These are phyloP conservation scores for Xylariomycetidae sp. DNA, from an alignment of 2,329 filamentous ascomycete genomes.

Conservation along the genomic window DNA sequence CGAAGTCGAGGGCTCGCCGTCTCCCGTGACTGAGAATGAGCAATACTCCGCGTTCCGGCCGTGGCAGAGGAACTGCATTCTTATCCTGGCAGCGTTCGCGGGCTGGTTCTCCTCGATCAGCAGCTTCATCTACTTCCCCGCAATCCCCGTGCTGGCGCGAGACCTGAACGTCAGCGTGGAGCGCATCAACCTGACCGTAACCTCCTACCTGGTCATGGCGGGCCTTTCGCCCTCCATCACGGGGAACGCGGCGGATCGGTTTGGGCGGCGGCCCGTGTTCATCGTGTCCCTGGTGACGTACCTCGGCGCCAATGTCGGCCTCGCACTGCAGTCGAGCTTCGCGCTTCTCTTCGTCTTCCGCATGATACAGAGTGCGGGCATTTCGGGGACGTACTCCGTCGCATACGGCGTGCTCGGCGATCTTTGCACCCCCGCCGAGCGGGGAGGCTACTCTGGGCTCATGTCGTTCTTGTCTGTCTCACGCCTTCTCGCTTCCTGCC, in stretches of 20 bases:
- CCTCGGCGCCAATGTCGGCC: slow-evolving; percentile 9
- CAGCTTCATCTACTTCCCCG: slow-evolving; percentile 13
- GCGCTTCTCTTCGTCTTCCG: slow-evolving; percentile 9
- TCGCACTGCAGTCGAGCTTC: slow-evolving; percentile 9
- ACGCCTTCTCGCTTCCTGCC: not conserved
- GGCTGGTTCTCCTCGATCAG: slow-evolving; percentile 8
- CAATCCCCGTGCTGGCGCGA: slow-evolving; percentile 4
- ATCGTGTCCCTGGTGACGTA: slow-evolving; percentile 8
- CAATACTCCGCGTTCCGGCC: slow-evolving; percentile 6
- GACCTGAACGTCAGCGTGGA: slow-evolving; percentile 7
- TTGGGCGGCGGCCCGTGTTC: slow-evolving; percentile 8
- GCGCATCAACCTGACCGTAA: slow-evolving; percentile 14
- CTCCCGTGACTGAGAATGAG: no score
- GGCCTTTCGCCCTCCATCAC: slow-evolving; percentile 6
- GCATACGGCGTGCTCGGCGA: slow-evolving; percentile 12
- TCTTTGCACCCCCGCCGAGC: slow-evolving; percentile 10
- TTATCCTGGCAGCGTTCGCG: slow-evolving; percentile 5
- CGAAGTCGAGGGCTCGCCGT: no score
- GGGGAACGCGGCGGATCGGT: slow-evolving; percentile 10
- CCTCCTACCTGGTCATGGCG: slow-evolving; percentile 8
- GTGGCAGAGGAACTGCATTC: slow-evolving; percentile 4
- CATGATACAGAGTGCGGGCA: slow-evolving; percentile 12
- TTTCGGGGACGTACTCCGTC: slow-evolving; percentile 11
- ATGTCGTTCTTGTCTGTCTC: slow-evolving; percentile 4
- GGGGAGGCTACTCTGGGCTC: slow-evolving; percentile 10